Base-by-base conservation (phyloP, 2,329 filamentous ascomycete genomes). In the Pseudogymnoascus sp. region DNA sequence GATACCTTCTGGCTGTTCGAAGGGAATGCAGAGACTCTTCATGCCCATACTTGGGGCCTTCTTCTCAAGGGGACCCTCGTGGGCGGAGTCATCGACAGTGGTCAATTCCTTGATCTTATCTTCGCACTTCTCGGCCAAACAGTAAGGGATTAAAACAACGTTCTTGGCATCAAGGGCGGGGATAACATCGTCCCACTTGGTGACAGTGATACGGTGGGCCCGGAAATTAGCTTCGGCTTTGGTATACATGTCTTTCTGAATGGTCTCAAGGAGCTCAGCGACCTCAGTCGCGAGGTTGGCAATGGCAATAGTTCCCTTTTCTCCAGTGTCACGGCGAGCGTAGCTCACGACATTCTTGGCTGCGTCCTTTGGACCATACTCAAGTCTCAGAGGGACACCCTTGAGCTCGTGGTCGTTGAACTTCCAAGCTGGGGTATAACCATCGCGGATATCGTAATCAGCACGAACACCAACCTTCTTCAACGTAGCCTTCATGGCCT, bases 341-440 rank as follows among this genome's bases (percentile, higher is more conserved):
- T 85, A 90, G 67, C 88, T 91, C 69, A 97, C 88, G 43, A 93
- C 89, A 64, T 89, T 85, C 74, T 93, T 91, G 67, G 90, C 91
- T 11, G 89, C 88, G 74, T 97, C 95, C 78, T 96, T 96, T 71
- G 95, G 93, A 5, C 96, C 96, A 73, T 96, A 96, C 77, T 99
- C 95, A 64, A 99, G 83, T 65, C 95, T 89, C 38, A 99, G 84
- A 56, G 96, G 95, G 43, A 97, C 89, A 74, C 96, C 95, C 78
- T 93, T 96, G 70, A 97, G 83, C 77, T 99, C 96, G 91, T 92
- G 97, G 78, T 99, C 93, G 78, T 96, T 96, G 82, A 99, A 99
- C 78, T 99, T 99, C 88, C 90, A 97, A 68, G 91, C 92, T 40
- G 95, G 93, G 65, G 92, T 86, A 76, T 97, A 96, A 68, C 89